These are phyloP conservation scores for Tephrocybe sp. DNA, from an alignment of 768 basidiomycete species.

Conservation along the genomic window DNA sequence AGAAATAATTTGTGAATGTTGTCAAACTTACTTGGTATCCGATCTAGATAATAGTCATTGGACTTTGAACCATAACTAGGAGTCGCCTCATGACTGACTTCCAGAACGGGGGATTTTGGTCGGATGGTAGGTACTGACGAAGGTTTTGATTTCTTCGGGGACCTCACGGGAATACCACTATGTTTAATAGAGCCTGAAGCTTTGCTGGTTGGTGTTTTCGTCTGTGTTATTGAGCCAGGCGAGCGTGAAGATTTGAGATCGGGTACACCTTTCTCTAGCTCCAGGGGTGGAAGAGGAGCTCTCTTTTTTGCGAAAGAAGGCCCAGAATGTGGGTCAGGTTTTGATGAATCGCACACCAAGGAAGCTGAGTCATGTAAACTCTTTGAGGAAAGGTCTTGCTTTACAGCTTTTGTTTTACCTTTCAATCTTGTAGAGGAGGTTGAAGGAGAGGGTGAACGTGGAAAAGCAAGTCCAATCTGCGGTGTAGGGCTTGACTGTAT, in stretches of 20 bases:
- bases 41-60: neutral
- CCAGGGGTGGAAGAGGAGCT: constrained; percentile 36
- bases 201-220: constrained; percentile 25
- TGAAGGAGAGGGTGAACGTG: constrained; percentile 4
- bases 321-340: neutral
- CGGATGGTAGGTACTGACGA: neutral
- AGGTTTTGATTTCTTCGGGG: constrained; percentile 29
- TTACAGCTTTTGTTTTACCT: constrained; percentile 9
- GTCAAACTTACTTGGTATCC: too few relatives aligned
- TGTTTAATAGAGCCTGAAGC: constrained; percentile 17
- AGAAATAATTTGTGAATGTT: too few relatives aligned
- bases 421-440: neutral
- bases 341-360: constrained; percentile 25
- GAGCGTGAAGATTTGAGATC: constrained; percentile 10
- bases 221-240: constrained; percentile 23
- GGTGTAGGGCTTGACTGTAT: neutral
- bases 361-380: neutral
- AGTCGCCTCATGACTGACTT: neutral
- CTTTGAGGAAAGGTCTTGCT: neutral
- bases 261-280: constrained; percentile 29
- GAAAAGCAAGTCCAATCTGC: neutral
- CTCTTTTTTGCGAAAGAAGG: constrained; percentile 38
- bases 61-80: neutral
- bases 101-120: neutral
- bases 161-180: constrained; percentile 46